Evolutionary conservation across 2,329 filamentous ascomycete species (phyloP).

Genomic region (Neopestalotiopsis rosae): DNA sequence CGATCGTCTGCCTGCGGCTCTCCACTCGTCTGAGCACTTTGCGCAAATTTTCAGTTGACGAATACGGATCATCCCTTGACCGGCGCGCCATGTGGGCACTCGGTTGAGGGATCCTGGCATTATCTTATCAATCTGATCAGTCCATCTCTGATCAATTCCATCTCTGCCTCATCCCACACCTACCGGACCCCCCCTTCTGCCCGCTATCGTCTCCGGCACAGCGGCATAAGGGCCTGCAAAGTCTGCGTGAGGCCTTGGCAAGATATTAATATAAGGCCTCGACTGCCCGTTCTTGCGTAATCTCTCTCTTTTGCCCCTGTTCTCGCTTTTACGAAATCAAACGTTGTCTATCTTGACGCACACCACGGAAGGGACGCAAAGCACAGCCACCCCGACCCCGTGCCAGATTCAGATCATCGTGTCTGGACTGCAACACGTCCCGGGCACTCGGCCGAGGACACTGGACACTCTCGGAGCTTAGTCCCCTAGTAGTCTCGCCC

Average conservation of each 20-base stretch:
- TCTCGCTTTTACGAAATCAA: constrained; percentile 6
- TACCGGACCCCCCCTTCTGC: constrained; percentile 23
- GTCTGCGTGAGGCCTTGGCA: background rate
- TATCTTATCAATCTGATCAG: constrained; percentile 47
- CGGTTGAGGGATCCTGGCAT: constrained; percentile 20
- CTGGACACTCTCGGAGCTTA: constrained; percentile 3
- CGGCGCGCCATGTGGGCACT: constrained; percentile 12
- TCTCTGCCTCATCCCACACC: constrained; percentile 18
- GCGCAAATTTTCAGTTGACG: constrained; percentile 15
- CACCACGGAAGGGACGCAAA: background rate
- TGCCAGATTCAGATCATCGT: background rate
- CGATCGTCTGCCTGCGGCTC: constrained; percentile 5
- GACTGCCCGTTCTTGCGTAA: constrained; percentile 4
- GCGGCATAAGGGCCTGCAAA: constrained; percentile 4
- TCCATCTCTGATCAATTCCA: constrained; percentile 30
- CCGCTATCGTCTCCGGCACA: constrained; percentile 3
- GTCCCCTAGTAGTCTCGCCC: background rate
- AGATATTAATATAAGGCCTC: constrained; percentile 10
- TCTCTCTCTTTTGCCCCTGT: constrained; percentile 12
- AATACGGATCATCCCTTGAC: constrained; percentile 17
- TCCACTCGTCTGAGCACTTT: constrained; percentile 6
- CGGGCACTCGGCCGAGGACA: constrained; percentile 8
- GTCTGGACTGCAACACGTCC: background rate
- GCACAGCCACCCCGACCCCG: background rate
- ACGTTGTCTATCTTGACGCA: constrained; percentile 1